Base-by-base conservation (phyloP, 2,329 filamentous ascomycete genomes). In the Lecanoromycetidae sp. region DNA sequence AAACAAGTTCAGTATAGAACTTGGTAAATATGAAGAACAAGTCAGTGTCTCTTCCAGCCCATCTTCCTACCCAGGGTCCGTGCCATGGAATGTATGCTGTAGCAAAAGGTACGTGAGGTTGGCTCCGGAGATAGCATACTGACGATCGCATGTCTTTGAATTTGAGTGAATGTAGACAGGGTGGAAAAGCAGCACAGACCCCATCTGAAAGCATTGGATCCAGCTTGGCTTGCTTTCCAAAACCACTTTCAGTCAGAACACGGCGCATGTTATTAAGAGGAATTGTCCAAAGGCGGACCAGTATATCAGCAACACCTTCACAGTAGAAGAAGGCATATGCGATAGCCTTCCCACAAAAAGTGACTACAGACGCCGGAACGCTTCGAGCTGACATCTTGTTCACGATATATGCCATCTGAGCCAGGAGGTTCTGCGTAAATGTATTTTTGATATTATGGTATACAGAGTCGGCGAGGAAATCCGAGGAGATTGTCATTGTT, bases 271-370 rank as follows among this genome's bases (percentile, higher is more conserved):
- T 68, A 48, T 80, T 79, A 3, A 80, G 68, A 2, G 79, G 77
- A 17, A 86, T 71, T 30, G 77, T 78, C 87, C 88, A 94, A 4
- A 94, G 68, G 13, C 87, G 78, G 22, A 90, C 77, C 40, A 94
- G 71, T 42, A 94, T 77, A 58, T 94, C 87, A 6, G 86, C 83
- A 46, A 94, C 77, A 4, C 86, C 86, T 0, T 87, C 86, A 23
- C 85, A 88, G 58, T 94, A 95, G 66, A 90, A 91, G 64, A 94
- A 94, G 25, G 86, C 87, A 63, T 93, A 94, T 2, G 88, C 87
- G 58, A 84, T 90, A 3, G 87, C 85, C 64, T 91, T 93, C 50
- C 86, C 88, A 45, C 85, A 87, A 61, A 94, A 94, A 25, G 83
- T 82, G 49, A 94, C 84, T 49, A 87, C 63, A 56, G 78, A 82